phyloP scores from a whole-genome alignment of 1,139 yeast species.

The Wickerhamomyces sp. region DNA sequence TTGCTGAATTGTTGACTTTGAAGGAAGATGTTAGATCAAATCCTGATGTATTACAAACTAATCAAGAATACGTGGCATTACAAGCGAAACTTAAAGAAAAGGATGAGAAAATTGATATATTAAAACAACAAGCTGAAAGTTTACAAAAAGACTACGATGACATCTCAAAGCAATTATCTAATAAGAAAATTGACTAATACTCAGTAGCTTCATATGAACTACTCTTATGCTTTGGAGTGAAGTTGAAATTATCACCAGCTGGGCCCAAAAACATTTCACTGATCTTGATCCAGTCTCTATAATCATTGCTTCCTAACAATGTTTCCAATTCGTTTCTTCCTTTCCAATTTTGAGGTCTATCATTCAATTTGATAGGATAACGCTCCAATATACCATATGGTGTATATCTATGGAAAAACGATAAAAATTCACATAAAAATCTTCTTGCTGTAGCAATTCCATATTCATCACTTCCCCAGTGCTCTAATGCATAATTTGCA shows the following conservation, averaged over 20 bases:
- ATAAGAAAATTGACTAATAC: neutral
- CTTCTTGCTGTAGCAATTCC: constrained; percentile 88
- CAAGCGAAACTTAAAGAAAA: constrained; percentile 53
- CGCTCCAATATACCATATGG: constrained; percentile 91
- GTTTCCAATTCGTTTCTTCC: constrained; percentile 96
- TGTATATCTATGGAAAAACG: constrained; percentile 89
- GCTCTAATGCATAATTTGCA: constrained; percentile 80
- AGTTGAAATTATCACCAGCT: constrained; percentile 67
- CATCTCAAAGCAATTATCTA: constrained; percentile 40
- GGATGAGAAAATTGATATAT: constrained; percentile 57
- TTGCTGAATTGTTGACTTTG: constrained; percentile 67
- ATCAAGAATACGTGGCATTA: constrained; percentile 41
- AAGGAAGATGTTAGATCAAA: constrained; percentile 40
- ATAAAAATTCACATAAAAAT: constrained; percentile 88
- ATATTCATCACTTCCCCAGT: constrained; percentile 97
- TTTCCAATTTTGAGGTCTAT: constrained; percentile 89
- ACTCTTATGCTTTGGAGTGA: constrained; percentile 92
- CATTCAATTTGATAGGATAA: constrained; percentile 84
- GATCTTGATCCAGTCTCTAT: constrained; percentile 92
- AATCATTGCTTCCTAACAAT: constrained; percentile 77
- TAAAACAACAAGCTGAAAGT: constrained; percentile 69
- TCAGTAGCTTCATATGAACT: constrained; percentile 52
- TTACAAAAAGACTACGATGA: constrained; percentile 62
- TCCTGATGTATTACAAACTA: constrained; percentile 19
- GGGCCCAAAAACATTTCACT: constrained; percentile 96